Conservation (phyloP, 306 rosid genomes). For the Chamaecrista fasciculata region DNA sequence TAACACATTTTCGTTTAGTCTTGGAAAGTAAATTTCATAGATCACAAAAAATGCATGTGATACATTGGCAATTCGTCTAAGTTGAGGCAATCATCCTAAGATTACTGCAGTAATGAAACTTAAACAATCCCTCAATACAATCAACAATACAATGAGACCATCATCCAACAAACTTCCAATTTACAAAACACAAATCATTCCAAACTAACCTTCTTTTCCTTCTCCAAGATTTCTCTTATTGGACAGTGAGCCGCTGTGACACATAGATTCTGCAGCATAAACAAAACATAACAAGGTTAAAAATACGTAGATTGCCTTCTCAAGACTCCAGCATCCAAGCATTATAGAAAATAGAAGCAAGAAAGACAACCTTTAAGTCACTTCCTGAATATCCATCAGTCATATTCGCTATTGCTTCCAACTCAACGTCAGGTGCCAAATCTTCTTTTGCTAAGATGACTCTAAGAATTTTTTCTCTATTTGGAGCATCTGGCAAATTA, state of each 20-base stretch:
- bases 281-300: conserved; percentile 25
- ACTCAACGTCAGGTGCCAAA: conserved; percentile 65
- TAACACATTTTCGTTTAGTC: too few relatives aligned
- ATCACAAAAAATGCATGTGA: neutral
- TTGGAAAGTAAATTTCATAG: neutral
- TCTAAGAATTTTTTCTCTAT: conserved; percentile 74
- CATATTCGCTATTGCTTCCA: conserved; percentile 79
- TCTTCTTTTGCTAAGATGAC: conserved; percentile 92
- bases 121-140: conserved; percentile 1
- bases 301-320: conserved; percentile 7
- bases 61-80: neutral
- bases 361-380: conserved; percentile 74
- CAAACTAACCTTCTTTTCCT: conserved; percentile 75
- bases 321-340: conserved; percentile 16
- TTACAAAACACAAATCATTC: neutral
- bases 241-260: conserved; percentile 90
- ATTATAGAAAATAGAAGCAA: neutral
- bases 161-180: neutral
- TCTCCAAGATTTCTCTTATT: conserved; percentile 85
- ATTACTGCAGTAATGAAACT: conserved; percentile 14
- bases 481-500: conserved; percentile 78
- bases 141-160: neutral
- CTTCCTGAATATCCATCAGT: conserved; percentile 97
- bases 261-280: conserved; percentile 78
- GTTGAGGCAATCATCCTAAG: neutral